These are phyloP conservation scores for Ordospora pajunii DNA, from an alignment of 371 early-diverging fungal species.

Conservation along the genomic window DNA sequence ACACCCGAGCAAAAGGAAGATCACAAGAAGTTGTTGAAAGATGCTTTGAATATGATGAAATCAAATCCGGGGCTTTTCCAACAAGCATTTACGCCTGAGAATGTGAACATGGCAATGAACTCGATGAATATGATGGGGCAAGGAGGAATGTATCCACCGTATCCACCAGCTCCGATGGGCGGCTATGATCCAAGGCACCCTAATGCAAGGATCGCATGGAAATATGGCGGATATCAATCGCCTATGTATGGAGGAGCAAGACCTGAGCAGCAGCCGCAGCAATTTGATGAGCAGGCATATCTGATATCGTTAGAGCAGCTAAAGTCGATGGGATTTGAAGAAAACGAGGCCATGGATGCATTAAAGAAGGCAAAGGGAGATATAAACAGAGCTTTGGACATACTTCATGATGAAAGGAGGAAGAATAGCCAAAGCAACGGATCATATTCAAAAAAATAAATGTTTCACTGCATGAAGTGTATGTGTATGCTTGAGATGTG, in stretches of 20 bases:
- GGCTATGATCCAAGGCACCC: not conserved
- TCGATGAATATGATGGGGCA: not conserved
- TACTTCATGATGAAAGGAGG: constrained; percentile 15
- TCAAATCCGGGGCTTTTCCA: constrained; percentile 33
- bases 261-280: not conserved
- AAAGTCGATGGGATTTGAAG: constrained; percentile 53
- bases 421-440: not conserved
- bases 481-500: too few species aligned
- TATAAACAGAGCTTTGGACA: constrained; percentile 44
- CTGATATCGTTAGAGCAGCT: constrained; percentile 18
- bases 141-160: not conserved
- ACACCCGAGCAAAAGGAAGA: constrained; percentile 41
- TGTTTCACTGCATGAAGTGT: constrained; percentile 4
- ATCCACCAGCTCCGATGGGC: not conserved
- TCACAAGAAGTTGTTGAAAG: constrained; percentile 11
- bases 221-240: not conserved
- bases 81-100: not conserved
- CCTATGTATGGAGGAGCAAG: constrained; percentile 1
- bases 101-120: not conserved
- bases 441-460: constrained; percentile 21
- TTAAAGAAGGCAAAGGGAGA: constrained; percentile 40
- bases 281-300: constrained; percentile 16
- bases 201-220: not conserved
- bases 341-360: constrained; percentile 37
- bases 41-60: constrained; percentile 30